A percentile compares a stretch with the other conserved stretches of the same genome.
Evolutionary conservation across 1,284 basidiomycete genomes (phyloP).

Genomic region (Irpex rosettiformis): DNA sequence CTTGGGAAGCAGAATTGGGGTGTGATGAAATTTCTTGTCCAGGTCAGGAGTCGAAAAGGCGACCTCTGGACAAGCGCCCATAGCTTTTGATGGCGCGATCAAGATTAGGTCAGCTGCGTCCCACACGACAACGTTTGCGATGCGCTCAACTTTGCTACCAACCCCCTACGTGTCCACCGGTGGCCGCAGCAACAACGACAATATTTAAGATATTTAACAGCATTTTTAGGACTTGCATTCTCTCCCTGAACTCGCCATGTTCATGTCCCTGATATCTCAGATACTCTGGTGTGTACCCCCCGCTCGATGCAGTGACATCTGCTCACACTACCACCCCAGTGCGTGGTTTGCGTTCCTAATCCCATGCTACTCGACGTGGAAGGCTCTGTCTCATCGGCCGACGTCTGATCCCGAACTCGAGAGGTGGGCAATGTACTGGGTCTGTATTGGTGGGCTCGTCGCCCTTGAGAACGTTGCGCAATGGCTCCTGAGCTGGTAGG

Average conservation of each 20-base stretch:
- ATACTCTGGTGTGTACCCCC: slow-evolving; percentile 27
- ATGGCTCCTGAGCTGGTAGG: slow-evolving; percentile 67
- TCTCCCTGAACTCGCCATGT: slow-evolving; percentile 26
- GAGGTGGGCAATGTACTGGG: slow-evolving; percentile 61
- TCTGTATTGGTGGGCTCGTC: slow-evolving; percentile 58
- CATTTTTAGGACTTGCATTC: background rate
- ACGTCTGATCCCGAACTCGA: slow-evolving; percentile 55
- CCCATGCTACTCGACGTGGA: slow-evolving; percentile 62
- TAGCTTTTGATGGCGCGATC: background rate
- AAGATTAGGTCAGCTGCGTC: background rate
- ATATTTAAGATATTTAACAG: background rate
- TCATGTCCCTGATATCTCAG: slow-evolving; percentile 47
- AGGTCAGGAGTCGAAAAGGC: background rate
- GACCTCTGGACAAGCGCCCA: background rate
- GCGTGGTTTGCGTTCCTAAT: slow-evolving; percentile 69
- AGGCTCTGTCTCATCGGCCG: slow-evolving; percentile 59
- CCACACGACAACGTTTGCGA: background rate
- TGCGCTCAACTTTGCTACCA: background rate
- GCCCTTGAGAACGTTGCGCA: slow-evolving; percentile 68
- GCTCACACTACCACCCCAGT: slow-evolving; percentile 34
- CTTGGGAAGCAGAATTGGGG: background rate
- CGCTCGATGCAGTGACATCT: background rate
- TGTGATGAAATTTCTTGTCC: background rate
- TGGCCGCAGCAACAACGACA: background rate
- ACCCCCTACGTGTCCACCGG: background rate